phyloP scores from a whole-genome alignment of 1,139 yeast species.

The Candida labiduridarum region DNA sequence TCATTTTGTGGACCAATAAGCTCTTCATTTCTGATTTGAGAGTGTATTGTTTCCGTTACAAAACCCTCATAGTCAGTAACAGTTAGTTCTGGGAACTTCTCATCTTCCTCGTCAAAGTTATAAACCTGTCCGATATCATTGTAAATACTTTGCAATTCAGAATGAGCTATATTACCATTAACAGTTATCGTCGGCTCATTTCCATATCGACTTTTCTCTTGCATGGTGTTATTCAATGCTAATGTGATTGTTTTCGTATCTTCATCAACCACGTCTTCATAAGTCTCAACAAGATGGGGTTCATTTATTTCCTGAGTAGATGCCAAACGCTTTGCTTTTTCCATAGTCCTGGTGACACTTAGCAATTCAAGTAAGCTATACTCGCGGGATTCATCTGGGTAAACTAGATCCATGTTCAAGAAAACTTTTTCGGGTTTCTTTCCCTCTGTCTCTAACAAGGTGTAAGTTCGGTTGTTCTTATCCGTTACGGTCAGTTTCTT shows the following conservation, averaged over 20 bases:
- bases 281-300: neutral
- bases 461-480: constrained; percentile 30
- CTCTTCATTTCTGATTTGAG: neutral
- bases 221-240: constrained; percentile 28
- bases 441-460: constrained; percentile 56
- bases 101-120: constrained; percentile 29
- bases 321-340: constrained; percentile 6
- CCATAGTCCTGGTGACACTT: constrained; percentile 10
- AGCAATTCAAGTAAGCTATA: constrained; percentile 65
- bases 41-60: constrained; percentile 52
- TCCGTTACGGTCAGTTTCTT: constrained; percentile 17
- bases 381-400: constrained; percentile 39
- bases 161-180: constrained; percentile 73
- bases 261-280: constrained; percentile 10
- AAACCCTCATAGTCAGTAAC: constrained; percentile 51
- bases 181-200: constrained; percentile 79
- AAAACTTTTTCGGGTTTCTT: constrained; percentile 67
- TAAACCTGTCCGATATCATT: constrained; percentile 56
- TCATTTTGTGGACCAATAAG: neutral
- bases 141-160: constrained; percentile 77
- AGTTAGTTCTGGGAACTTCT: constrained; percentile 30
- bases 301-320: neutral
- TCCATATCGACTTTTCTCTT: constrained; percentile 21
- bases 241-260: constrained; percentile 31
- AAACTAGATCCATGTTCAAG: constrained; percentile 60